phyloP scores from a whole-genome alignment of 1,284 basidiomycete species.

The Moesziomyces sp. region DNA sequence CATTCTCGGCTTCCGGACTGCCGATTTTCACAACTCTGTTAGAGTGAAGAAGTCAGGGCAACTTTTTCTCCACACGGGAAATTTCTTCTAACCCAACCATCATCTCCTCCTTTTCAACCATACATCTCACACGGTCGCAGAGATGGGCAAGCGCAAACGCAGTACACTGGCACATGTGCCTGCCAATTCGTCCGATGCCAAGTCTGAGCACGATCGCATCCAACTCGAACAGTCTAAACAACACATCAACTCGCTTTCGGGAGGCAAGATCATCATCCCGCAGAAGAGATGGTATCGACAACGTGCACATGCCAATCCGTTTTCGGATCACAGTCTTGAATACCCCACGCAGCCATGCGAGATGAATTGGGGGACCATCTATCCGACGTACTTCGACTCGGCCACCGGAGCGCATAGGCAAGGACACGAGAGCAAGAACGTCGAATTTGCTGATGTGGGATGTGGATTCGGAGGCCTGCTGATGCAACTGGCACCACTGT shows the following conservation, averaged over 20 bases:
- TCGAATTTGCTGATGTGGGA: slow-evolving; percentile 96
- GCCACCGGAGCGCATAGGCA: slow-evolving; percentile 12
- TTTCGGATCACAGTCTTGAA: slow-evolving; percentile 91
- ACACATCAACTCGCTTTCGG: slow-evolving; percentile 55
- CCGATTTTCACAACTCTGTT: too few species aligned
- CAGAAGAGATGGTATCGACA: slow-evolving; percentile 97
- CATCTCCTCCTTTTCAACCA: not conserved
- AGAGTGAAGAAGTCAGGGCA: too few species aligned
- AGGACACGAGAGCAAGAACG: slow-evolving; percentile 70
- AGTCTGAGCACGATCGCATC: slow-evolving; percentile 37
- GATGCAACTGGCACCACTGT: slow-evolving; percentile 87
- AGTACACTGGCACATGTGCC: slow-evolving; percentile 28
- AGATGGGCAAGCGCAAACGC: slow-evolving; percentile 42
- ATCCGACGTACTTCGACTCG: slow-evolving; percentile 76
- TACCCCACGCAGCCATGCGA: slow-evolving; percentile 84
- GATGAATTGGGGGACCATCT: slow-evolving; percentile 88
- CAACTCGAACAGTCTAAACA: slow-evolving; percentile 38
- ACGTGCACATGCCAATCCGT: slow-evolving; percentile 96
- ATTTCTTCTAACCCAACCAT: not conserved
- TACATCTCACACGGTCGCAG: not conserved
- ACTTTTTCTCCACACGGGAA: too few species aligned
- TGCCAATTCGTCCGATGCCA: slow-evolving; percentile 19
- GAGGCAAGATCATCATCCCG: slow-evolving; percentile 53
- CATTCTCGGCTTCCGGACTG: too few species aligned
- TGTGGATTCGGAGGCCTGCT: slow-evolving; percentile 97